These are phyloP conservation scores for Dryas integrifolia DNA, from an alignment of 331 rosid species.

Conservation along the genomic window DNA sequence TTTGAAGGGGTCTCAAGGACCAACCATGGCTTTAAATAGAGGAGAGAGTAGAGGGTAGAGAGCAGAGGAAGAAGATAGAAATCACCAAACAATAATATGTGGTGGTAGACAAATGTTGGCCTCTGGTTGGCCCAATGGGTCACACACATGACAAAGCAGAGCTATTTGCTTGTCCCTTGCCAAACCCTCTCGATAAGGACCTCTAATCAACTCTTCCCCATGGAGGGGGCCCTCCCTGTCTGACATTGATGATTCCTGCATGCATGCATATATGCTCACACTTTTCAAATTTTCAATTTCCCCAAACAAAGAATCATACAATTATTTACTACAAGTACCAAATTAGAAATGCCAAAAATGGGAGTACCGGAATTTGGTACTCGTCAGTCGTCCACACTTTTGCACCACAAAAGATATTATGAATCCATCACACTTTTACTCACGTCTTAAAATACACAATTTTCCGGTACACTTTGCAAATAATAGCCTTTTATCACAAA, in stretches of 20 bases:
- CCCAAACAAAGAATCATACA: too few species aligned
- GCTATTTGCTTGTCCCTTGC: conserved; percentile 43
- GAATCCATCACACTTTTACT: too few species aligned
- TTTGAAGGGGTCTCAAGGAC: not conserved
- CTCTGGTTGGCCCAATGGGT: conserved; percentile 35
- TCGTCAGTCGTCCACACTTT: too few species aligned
- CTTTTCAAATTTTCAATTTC: not conserved
- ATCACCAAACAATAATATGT: conserved; percentile 34
- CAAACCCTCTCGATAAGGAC: conserved; percentile 53
- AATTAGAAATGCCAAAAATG: too few species aligned
- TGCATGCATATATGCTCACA: conserved; percentile 7
- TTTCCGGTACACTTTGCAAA: too few species aligned
- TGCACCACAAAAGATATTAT: too few species aligned
- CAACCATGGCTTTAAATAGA: conserved; percentile 19
- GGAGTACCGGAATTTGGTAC: too few species aligned
- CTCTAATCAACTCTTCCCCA: conserved; percentile 43
- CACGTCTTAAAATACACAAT: too few species aligned
- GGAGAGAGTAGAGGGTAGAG: not conserved
- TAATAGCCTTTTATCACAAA: too few species aligned
- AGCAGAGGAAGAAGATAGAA: conserved; percentile 25
- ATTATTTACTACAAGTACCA: too few species aligned
- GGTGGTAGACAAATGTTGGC: conserved; percentile 57
- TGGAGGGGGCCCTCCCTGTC: conserved; percentile 38
- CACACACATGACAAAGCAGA: conserved; percentile 35
- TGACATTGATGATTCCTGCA: not conserved